Evolutionary conservation across 2,329 filamentous ascomycete species (phyloP).

Genomic region (Magnaporthales sp.): DNA sequence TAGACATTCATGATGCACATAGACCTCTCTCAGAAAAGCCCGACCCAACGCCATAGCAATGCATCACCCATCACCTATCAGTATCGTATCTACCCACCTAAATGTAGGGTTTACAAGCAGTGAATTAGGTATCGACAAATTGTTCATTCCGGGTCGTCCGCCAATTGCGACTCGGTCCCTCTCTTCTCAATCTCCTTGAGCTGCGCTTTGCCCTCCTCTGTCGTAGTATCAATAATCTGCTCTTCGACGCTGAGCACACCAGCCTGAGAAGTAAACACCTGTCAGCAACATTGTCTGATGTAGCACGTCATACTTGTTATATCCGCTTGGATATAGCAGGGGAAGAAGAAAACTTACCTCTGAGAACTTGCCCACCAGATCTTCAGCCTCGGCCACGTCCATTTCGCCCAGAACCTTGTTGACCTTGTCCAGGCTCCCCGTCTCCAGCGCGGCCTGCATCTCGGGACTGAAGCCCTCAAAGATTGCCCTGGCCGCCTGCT

Average conservation of each 20-base stretch:
- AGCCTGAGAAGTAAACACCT: constrained; percentile 7
- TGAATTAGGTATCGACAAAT: neutral
- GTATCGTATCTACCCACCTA: neutral
- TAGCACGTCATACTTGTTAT: neutral
- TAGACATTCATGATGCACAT: neutral
- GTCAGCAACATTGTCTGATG: neutral
- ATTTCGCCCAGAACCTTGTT: constrained; percentile 81
- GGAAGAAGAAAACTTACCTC: constrained; percentile 36
- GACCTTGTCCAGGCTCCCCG: constrained; percentile 80
- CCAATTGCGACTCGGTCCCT: constrained; percentile 1
- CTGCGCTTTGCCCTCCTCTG: constrained; percentile 71
- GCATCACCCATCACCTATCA: neutral
- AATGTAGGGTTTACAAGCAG: neutral
- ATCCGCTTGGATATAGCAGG: neutral
- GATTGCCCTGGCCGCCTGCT: constrained; percentile 58
- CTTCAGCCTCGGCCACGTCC: constrained; percentile 76
- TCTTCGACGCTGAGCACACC: constrained; percentile 70
- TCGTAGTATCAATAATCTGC: constrained; percentile 91
- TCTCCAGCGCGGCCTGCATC: constrained; percentile 71
- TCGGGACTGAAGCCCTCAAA: constrained; percentile 80
- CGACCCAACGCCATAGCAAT: neutral
- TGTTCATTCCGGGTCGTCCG: constrained; percentile 1
- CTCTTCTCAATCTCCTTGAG: constrained; percentile 60
- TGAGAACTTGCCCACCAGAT: constrained; percentile 66
- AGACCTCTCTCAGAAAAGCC: neutral